A percentile compares a stretch with the other conserved stretches of the same genome.
Conservation (phyloP, 345 rosid species). For the Lepidium sativum region DNA sequence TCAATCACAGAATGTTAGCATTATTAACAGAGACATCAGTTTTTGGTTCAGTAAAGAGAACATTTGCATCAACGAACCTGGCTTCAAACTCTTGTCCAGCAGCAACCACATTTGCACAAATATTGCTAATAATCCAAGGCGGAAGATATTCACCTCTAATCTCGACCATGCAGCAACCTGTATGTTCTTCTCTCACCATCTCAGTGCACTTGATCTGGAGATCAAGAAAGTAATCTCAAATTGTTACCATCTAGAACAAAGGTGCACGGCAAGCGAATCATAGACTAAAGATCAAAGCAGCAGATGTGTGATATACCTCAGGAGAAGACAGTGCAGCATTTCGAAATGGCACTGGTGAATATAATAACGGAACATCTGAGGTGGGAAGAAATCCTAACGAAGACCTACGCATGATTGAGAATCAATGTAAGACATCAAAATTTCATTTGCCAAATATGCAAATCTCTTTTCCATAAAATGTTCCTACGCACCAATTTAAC, state of each 20-base stretch:
- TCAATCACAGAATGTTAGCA: conserved; percentile 4
- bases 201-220: conserved; percentile 72
- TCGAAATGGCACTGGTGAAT: conserved; percentile 72
- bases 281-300: not conserved
- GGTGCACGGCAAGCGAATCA: not conserved
- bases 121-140: conserved; percentile 70
- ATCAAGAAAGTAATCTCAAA: conserved; percentile 7
- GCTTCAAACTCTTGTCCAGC: conserved; percentile 62
- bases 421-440: not conserved
- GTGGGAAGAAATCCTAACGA: conserved; percentile 54
- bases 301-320: conserved; percentile 36
- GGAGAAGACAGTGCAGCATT: conserved; percentile 82
- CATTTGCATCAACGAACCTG: conserved; percentile 35
- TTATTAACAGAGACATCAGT: not conserved
- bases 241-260: not conserved
- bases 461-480: not conserved
- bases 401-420: conserved; percentile 44
- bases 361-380: conserved; percentile 69
- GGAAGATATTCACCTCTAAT: conserved; percentile 61
- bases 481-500: conserved; percentile 59
- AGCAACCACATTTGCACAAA: conserved; percentile 49
- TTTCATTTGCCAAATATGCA: not conserved
- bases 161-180: conserved; percentile 49
- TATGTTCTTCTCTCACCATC: conserved; percentile 38
- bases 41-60: not conserved